Base-by-base conservation (phyloP, 345 rosid genomes). In the Geranium brycei region DNA sequence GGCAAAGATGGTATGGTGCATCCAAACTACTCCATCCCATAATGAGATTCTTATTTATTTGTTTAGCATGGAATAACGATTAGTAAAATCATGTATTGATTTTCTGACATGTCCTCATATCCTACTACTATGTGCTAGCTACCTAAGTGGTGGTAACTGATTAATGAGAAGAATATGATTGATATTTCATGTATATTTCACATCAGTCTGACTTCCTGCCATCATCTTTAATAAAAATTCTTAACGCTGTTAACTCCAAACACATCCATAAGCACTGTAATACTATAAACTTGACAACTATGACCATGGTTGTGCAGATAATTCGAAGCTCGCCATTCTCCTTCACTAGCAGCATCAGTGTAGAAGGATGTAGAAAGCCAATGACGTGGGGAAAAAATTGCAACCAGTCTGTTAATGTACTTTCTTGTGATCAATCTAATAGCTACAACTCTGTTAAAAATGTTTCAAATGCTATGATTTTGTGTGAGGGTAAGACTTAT, bases 331-430 rank as follows among this genome's bases (percentile, higher is more conserved):
- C 83, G 23, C 58, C 88, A 1, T 90, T 82, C 75, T 86, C 90
- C 58, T 93, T 93, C 68, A 82, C 83, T 65, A 91, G 86, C 69
- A 87, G 88, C 70, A 78, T 93, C 63, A 90, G 79, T 31, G 90
- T 93, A 56, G 90, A 87, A 82, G 99, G 97, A 69, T 93, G 99
- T 72, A 72, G 67, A 70, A 74, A 83, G 57, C 80, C 88, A 69
- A 79, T 80, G 51, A 78, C 80, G 85, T 83, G 83, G 87, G 98
- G 98, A 12, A 88, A 79, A 75, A 82, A 72, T 69, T 92, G 98
- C 86, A 86, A 89, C 80, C 88, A 83, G 79, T 87, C 91, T 17
- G 71, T 92, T 56, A 77, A 82, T 61, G 75, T 72, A 17, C 91
- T 92, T 76, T 76, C 81, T 1, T 92, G 97, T 72, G 72, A 79